Evolutionary conservation across 1,284 basidiomycete species (phyloP).

Genomic region (Ganoderma multipileum): DNA sequence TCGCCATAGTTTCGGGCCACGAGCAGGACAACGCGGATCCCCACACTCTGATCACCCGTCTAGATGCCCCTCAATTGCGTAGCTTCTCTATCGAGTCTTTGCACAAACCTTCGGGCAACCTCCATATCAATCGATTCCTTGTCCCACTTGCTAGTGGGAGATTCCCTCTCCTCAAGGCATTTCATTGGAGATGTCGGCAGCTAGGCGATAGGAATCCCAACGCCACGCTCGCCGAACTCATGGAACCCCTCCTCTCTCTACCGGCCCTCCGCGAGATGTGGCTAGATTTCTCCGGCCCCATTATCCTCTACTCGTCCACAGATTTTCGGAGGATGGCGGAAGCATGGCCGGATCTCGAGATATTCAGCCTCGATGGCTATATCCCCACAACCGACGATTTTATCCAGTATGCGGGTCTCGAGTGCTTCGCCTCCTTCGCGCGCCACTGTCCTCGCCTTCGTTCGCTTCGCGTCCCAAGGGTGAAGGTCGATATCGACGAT

Average conservation of each 20-base stretch:
- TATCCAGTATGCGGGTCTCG: neutral
- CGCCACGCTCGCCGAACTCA: neutral
- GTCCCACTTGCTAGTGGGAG: too few relatives aligned
- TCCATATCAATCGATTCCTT: neutral
- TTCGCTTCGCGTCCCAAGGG: neutral
- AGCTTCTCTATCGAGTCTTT: neutral
- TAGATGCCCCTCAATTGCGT: neutral
- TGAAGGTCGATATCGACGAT: neutral
- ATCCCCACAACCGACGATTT: too few relatives aligned
- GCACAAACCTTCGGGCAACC: neutral
- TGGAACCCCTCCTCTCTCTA: neutral
- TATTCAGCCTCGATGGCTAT: neutral
- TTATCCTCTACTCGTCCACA: neutral
- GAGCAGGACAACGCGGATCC: neutral
- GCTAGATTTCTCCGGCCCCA: neutral
- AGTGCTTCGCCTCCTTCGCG: neutral
- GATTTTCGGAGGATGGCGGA: neutral
- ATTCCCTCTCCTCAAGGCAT: too few relatives aligned
- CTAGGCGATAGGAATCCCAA: too few relatives aligned
- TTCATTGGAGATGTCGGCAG: too few relatives aligned
- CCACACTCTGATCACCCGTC: neutral
- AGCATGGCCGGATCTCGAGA: constrained; percentile 1
- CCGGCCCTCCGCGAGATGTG: neutral
- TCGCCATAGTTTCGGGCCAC: neutral
- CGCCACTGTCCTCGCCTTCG: neutral